These are phyloP conservation scores for Jatropha podagrica DNA, from an alignment of 441 rosid genomes.

Conservation along the genomic window DNA sequence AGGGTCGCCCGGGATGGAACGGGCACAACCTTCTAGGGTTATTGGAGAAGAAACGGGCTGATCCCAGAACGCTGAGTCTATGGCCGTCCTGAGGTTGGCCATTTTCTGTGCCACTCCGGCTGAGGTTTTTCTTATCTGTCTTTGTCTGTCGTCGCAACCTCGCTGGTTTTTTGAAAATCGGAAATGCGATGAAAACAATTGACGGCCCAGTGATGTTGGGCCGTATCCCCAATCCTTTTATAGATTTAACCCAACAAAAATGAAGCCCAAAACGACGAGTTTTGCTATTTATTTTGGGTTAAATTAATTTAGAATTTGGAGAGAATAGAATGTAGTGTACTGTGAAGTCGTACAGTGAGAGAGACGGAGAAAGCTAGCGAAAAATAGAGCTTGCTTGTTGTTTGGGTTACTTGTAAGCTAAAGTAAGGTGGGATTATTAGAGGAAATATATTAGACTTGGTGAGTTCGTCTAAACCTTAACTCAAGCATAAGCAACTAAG, in stretches of 20 bases:
- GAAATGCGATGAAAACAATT: too few species aligned
- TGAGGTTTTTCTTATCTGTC: background rate
- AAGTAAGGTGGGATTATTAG: background rate
- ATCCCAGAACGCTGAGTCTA: conserved; percentile 83
- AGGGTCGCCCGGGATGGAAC: conserved; percentile 73
- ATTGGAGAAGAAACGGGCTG: conserved; percentile 59
- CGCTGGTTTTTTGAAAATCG: too few species aligned
- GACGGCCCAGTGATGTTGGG: background rate
- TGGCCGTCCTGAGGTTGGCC: conserved; percentile 72
- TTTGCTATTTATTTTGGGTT: too few species aligned
- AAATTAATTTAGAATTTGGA: too few species aligned
- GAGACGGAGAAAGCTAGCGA: too few species aligned
- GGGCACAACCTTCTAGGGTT: conserved; percentile 61
- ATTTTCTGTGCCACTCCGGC: conserved; percentile 25
- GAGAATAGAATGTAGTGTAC: too few species aligned
- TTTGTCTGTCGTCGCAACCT: background rate
- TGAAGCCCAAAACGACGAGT: background rate
- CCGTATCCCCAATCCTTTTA: background rate
- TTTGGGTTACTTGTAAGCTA: background rate
- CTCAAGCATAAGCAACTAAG: background rate
- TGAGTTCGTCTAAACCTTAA: background rate
- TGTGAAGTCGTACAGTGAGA: background rate
- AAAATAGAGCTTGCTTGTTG: background rate
- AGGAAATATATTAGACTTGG: background rate
- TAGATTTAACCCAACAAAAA: too few species aligned